Evolutionary conservation across 768 basidiomycete genomes (phyloP).

Genomic region (Daedaleopsis sinensis): DNA sequence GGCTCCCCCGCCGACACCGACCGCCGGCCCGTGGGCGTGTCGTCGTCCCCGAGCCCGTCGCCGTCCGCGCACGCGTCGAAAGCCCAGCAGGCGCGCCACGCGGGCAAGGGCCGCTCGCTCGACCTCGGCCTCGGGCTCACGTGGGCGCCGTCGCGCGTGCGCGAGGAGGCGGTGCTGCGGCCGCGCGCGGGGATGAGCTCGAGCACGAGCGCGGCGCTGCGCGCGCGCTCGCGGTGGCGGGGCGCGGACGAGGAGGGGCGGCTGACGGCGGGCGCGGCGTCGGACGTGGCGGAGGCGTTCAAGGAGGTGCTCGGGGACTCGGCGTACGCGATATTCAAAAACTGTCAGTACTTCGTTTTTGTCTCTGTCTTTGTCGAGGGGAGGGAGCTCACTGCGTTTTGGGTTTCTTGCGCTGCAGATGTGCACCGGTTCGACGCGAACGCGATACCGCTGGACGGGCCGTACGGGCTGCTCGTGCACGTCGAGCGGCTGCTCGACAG

Average conservation of each 20-base stretch:
- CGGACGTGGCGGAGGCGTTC: slow-evolving; percentile 43
- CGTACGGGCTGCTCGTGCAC: slow-evolving; percentile 65
- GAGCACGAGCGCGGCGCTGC: slow-evolving; percentile 11
- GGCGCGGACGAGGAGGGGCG: slow-evolving; percentile 35
- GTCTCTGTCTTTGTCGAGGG: neutral
- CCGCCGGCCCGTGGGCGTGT: slow-evolving; percentile 7
- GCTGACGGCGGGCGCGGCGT: slow-evolving; percentile 25
- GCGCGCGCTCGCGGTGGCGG: slow-evolving; percentile 26
- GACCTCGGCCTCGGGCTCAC: slow-evolving; percentile 70
- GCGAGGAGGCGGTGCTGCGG: slow-evolving; percentile 62
- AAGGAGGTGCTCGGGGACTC: slow-evolving; percentile 38
- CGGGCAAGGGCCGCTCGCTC: slow-evolving; percentile 66
- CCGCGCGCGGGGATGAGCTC: slow-evolving; percentile 9
- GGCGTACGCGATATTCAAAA: slow-evolving; percentile 52
- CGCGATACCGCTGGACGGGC: slow-evolving; percentile 75
- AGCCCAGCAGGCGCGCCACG: slow-evolving; percentile 23
- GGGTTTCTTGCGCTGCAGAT: slow-evolving; percentile 42
- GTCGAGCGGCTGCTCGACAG: slow-evolving; percentile 60
- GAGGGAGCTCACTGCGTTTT: too few species aligned
- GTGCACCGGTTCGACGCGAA: slow-evolving; percentile 77
- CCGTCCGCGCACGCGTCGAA: slow-evolving; percentile 1
- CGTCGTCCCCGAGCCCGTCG: slow-evolving; percentile 10
- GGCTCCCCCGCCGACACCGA: slow-evolving; percentile 31
- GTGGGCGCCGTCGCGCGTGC: slow-evolving; percentile 72
- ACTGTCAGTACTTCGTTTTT: slow-evolving; percentile 50